Evolutionary conservation across 2,329 filamentous ascomycete species (phyloP), one percentile per base, ranked within the genome.

Genomic region (Ascochyta rabiei): DNA sequence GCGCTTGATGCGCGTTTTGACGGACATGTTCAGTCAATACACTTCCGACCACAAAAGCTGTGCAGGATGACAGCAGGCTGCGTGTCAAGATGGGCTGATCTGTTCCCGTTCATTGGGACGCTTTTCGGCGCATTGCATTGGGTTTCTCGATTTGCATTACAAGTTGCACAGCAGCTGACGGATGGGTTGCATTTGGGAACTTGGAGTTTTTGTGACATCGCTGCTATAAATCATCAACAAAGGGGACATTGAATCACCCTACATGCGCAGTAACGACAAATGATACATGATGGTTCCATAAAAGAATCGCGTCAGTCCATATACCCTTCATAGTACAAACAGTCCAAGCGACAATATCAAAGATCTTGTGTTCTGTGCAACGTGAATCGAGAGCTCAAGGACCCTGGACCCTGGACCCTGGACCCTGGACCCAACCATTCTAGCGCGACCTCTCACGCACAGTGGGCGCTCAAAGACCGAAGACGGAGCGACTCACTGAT

Each of bases 241-340:
- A 41, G 52, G 52, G 52, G 46, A 50, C 46, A 33, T 37, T 50
- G 52, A 39, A 50, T 47, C 34, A 52, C 47, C 51, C 44, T 51
- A 48, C 31, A 57, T 56, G 53, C 54, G 51, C 51, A 59, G 46
- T 54, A 53, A 61, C 48, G 56, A 61, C 31, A 34, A 46, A 61
- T 50, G 59, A 63, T 61, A 54, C 59, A 63, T 63, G 60, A 63
- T 59, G 56, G 61, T 48, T 53, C 52, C 51, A 60, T 23, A 61
- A 58, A 60, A 59, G 38, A 42, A 50, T n/a, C 37, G 52, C 46
- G 46, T 50, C 45, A 48, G 41, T 55, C 41, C 47, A 50, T 47
- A 55, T 54, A 54, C 52, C 52, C 46, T 41, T 39, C 16, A 30
- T 31, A 55, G 52, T 47, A 55, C 46, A 50, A 55, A 55, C 52